Evolutionary conservation across 768 basidiomycete species (phyloP), one percentile per base, ranked within the genome.

Genomic region (Phaeotremella skinneri): DNA sequence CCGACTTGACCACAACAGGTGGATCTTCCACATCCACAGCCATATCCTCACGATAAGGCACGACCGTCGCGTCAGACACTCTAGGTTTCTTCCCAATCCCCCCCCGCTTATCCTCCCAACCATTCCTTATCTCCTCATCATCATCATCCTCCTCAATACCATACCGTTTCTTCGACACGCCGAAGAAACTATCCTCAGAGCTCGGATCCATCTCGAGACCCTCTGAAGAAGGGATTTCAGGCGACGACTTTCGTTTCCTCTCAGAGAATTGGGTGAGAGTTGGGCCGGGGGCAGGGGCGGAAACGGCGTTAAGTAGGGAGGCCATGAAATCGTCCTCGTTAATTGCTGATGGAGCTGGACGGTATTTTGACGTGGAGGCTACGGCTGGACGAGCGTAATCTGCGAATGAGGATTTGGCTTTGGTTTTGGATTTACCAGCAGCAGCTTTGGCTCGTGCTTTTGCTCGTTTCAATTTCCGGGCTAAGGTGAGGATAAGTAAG

Each of bases 321-420:
- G 85, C 83, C 90, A 99, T 88, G 64, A 99, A 91, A 65, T 94
- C 91, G 37, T 83, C 81, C 74, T 97, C 96, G 67, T 91, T 84
- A 52, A 86, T 87, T 13, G 81, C 85, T 6, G 88, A 86, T 13
- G 87, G 83, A 0, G 81, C 81, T 1, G 88, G 86, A 29, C 90
- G 83, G 74, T 98, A 98, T 14, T 87, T 88, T 13, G 82, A 67
- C 11, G 66, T 67, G n/a, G 66, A 64, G 26, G 53, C 80, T 13
- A 81, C 76, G 27, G 75, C 72, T 11, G 82, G 81, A 37, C 67
- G 67, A 48, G 69, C 63, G 41, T 74, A 74, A 42, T 74, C 72
- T 23, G 67, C 66, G 21, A 70, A 61, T 14, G 69, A 42, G 11
- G 67, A 59, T 53, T 66, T 83, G 29, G 82, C 80, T 50, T 74